These are phyloP conservation scores for Trematosphaeria pertusa DNA, from an alignment of 2,329 filamentous ascomycete species.

Conservation along the genomic window DNA sequence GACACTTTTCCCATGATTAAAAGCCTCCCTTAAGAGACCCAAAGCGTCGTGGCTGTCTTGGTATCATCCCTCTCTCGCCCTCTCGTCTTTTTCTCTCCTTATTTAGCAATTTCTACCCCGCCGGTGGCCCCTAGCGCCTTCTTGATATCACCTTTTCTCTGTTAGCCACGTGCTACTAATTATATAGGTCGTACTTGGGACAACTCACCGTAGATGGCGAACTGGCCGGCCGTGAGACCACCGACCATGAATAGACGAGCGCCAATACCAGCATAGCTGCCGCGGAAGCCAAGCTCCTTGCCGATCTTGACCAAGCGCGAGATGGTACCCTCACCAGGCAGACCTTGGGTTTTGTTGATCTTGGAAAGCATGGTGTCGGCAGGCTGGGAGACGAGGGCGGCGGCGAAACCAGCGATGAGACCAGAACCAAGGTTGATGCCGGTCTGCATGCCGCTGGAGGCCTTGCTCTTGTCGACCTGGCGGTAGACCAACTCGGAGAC, in stretches of 20 bases:
- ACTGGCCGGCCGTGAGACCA: constrained; percentile 69
- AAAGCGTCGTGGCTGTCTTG: constrained; percentile 35
- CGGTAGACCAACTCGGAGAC: constrained; percentile 77
- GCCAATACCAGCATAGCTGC: constrained; percentile 81
- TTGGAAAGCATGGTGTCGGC: constrained; percentile 94
- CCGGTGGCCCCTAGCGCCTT: constrained; percentile 72
- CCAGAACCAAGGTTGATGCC: constrained; percentile 84
- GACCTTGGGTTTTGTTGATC: constrained; percentile 94
- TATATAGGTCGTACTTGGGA: constrained; percentile 1
- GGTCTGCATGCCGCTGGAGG: constrained; percentile 75
- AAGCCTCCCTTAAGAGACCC: constrained; percentile 19
- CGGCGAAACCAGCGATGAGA: constrained; percentile 85
- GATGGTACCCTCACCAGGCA: constrained; percentile 83
- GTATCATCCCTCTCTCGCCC: constrained; percentile 28
- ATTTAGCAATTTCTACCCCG: constrained; percentile 55
- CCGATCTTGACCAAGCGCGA: constrained; percentile 86
- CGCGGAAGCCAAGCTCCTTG: constrained; percentile 81
- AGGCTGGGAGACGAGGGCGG: constrained; percentile 85
- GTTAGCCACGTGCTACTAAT: too few species aligned
- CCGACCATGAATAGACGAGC: constrained; percentile 75
- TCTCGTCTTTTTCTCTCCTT: constrained; percentile 8
- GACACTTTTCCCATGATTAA: constrained; percentile 29
- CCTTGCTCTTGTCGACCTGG: constrained; percentile 71
- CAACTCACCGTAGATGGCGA: constrained; percentile 78
- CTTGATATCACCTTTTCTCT: constrained; percentile 67